phyloP scores from a whole-genome alignment of 1,284 basidiomycete genomes.

The Ustilago curta region DNA sequence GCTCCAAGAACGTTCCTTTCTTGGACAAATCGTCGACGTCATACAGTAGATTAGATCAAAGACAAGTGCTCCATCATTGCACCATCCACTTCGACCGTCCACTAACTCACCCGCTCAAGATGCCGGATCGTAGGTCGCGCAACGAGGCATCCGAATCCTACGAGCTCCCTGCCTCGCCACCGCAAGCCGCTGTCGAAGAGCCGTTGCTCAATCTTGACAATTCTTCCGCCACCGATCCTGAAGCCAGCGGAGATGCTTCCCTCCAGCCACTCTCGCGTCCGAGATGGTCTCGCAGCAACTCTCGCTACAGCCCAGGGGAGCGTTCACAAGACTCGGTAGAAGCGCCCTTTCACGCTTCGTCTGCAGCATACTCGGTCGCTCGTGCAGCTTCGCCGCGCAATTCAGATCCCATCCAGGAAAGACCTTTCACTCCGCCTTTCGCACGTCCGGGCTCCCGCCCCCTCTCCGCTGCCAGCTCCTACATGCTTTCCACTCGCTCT shows the following conservation, averaged over 20 bases:
- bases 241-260: conserved; percentile 24
- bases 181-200: conserved; percentile 16
- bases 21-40: neutral
- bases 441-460: conserved; percentile 18
- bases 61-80: neutral
- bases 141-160: conserved; percentile 16
- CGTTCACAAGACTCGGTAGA: conserved; percentile 9
- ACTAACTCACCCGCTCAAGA: neutral
- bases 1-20: no score
- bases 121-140: conserved; percentile 19
- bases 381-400: conserved; percentile 3
- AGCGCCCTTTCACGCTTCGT: conserved; percentile 7
- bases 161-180: conserved; percentile 32
- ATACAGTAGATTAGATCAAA: neutral
- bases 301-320: conserved; percentile 23
- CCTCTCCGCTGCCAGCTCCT: conserved; percentile 39
- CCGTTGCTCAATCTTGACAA: conserved; percentile 26
- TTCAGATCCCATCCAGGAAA: conserved; percentile 15
- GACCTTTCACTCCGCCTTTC: conserved; percentile 34
- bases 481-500: conserved; percentile 35
- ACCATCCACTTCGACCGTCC: neutral
- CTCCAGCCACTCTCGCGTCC: conserved; percentile 25
- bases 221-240: conserved; percentile 22
- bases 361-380: conserved; percentile 15
- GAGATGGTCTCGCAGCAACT: conserved; percentile 22